Evolutionary conservation across 768 basidiomycete genomes (phyloP), one percentile per base, ranked within the genome.

Genomic region (Aureoboletus auriporus): DNA sequence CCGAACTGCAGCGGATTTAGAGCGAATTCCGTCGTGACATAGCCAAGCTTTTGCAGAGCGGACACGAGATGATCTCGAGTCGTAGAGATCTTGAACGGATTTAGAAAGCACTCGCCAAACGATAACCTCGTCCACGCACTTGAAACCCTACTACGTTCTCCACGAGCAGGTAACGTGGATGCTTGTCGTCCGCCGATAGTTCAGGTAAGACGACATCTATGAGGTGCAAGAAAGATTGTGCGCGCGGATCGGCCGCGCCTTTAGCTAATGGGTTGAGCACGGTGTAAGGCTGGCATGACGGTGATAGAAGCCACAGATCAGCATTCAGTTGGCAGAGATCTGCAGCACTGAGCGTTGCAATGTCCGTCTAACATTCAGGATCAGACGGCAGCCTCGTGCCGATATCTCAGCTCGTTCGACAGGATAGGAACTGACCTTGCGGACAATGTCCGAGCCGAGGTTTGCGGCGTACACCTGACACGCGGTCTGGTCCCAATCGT

Each of bases 111-210:
- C 39, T 20, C 8, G 41, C 49, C 10, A 11, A 8, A 12, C 6
- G 7, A 20, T 12, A 40, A 11, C 20, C 17, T 43, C 16, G 23
- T 29, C 35, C 41, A 65, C 64, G 58, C 62, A 87, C 89, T 80
- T 89, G 86, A 55, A 91, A 91, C 8, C 87, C 88, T 9, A 82
- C 86, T 4, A 92, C 89, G 55, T 91, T 91, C 61, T 91, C 89
- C 8, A 92, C 71, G 10, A 91, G 72, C 9, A 91, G 59, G 49
- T 75, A 76, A 4, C 65, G 67, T 5, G 89, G 89, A 47, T 81
- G 78, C 5, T 64, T 65, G 31, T 69, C 57, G 8, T 57, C 60
- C 5, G 54, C 49, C 8, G 70, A 77, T 43, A 91, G 63, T 26
- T 77, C 74, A 0, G 87, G 86, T 0, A 91, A 70, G 20, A 91